Evolutionary conservation across 176 grass and related monocot species (phyloP).

Genomic region (Calamus simplicifolius): DNA sequence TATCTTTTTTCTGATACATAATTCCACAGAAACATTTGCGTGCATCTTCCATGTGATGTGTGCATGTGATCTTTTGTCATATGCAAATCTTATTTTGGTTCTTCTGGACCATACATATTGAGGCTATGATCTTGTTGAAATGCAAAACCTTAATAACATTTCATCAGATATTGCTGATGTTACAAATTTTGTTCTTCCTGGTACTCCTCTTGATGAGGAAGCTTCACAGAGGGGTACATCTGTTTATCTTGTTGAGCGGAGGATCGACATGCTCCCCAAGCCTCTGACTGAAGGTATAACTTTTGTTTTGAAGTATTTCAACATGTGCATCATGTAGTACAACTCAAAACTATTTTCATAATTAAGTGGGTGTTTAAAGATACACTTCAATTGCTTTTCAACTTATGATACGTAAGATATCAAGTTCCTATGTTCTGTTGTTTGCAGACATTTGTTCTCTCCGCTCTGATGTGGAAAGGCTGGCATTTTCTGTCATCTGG

Average conservation of each 20-base stretch:
- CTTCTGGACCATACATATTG: too few species aligned
- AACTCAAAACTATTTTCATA: too few species aligned
- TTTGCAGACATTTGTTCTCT: slow-evolving; percentile 96
- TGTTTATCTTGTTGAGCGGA: slow-evolving; percentile 98
- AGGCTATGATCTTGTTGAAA: too few species aligned
- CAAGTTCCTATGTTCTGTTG: slow-evolving; percentile 8
- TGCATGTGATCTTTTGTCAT: too few species aligned
- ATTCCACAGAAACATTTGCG: too few species aligned
- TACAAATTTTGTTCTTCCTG: slow-evolving; percentile 89
- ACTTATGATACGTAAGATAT: neutral
- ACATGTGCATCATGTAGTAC: neutral
- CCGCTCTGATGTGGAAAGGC: slow-evolving; percentile 81
- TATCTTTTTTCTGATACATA: too few species aligned
- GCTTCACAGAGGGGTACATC: slow-evolving; percentile 84
- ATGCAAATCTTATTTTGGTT: too few species aligned
- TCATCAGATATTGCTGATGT: slow-evolving; percentile 97
- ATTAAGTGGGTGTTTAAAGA: too few species aligned
- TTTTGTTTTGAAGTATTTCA: neutral
- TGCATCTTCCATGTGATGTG: too few species aligned
- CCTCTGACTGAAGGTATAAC: slow-evolving; percentile 88
- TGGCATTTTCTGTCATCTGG: slow-evolving; percentile 96
- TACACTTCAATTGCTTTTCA: too few species aligned
- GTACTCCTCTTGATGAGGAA: slow-evolving; percentile 92
- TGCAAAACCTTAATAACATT: neutral
- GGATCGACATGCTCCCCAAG: slow-evolving; percentile 99